Evolutionary conservation across 2,329 filamentous ascomycete genomes (phyloP), one percentile per base, ranked within the genome.

Genomic region (Zasmidium angulare): DNA sequence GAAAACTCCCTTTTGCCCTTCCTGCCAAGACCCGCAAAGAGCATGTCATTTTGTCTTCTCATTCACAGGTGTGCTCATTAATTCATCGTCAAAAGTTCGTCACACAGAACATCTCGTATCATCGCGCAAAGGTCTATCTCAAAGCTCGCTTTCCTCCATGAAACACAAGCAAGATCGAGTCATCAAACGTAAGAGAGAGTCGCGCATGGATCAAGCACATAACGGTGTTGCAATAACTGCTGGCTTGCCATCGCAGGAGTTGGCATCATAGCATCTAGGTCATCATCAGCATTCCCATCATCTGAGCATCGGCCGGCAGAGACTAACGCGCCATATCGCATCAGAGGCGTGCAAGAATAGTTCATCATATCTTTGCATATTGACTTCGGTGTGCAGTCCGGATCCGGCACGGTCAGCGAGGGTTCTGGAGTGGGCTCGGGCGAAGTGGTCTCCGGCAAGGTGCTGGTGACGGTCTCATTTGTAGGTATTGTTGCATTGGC

Each of bases 211-310:
- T 43, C 36, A 43, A 17, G 36, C 6, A 43, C 36, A 43, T 17
- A 43, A 3, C 9, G 36, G 36, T 4, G 6, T 19, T 17, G 36
- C 6, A 3, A 17, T 43, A 3, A 20, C 9, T n/a, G 31, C 36
- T 7, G 21, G 49, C 21, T 50, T 53, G 31, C 24, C 66, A 43
- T 59, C 55, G 59, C 66, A 68, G 52, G 53, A 58, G 57, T 68
- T 64, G 50, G 58, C 60, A 29, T 68, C 64, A 47, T 66, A 67
- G 22, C 62, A 64, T n/a, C 66, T 68, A 50, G 7, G 9, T 2
- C n/a, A 29, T 2, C 7, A 20, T 49, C 21, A 48, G 29, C 22
- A 57, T 19, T 17, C n/a, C 29, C n/a, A 46, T 31, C 12, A 11
- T 11, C 12, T 2, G 14, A 21, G 19, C n/a, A 19, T 17, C 19